phyloP scores from a whole-genome alignment of 148 eudicot genomes.

The Vaccinium myrtillus region DNA sequence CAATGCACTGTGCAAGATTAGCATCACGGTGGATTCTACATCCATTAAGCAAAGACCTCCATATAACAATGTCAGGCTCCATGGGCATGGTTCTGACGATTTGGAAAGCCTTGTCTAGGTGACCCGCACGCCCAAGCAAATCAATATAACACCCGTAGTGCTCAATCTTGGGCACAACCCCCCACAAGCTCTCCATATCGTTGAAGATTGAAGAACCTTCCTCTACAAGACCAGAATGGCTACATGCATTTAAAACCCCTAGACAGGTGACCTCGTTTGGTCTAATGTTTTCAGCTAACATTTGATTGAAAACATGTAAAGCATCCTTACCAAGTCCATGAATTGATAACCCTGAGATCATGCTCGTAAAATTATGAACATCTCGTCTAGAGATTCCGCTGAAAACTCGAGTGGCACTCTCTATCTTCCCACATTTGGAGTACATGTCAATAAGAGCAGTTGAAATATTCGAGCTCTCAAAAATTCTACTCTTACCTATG shows the following conservation, averaged over 20 bases:
- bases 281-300: constrained; percentile 39
- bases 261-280: constrained; percentile 48
- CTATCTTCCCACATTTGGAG: too few species aligned
- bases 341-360: constrained; percentile 52
- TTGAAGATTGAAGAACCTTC: constrained; percentile 42
- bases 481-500: constrained; percentile 22
- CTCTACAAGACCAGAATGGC: constrained; percentile 49
- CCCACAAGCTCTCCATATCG: constrained; percentile 45
- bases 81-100: constrained; percentile 51
- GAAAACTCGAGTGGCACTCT: too few species aligned
- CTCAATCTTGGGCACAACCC: constrained; percentile 38
- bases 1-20: constrained; percentile 37
- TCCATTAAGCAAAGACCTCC: constrained; percentile 54
- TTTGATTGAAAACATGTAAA: constrained; percentile 36
- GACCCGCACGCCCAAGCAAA: constrained; percentile 49
- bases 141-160: constrained; percentile 56
- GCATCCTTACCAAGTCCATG: constrained; percentile 56
- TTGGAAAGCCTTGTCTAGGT: constrained; percentile 39
- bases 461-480: too few species aligned
- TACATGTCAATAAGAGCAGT: too few species aligned
- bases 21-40: constrained; percentile 51
- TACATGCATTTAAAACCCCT: constrained; percentile 52
- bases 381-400: too few species aligned
- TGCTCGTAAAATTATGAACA: too few species aligned
- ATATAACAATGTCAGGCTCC: constrained; percentile 47